Conservation (phyloP, 2,329 filamentous ascomycete species). For the Stagonosporopsis tanaceti region DNA sequence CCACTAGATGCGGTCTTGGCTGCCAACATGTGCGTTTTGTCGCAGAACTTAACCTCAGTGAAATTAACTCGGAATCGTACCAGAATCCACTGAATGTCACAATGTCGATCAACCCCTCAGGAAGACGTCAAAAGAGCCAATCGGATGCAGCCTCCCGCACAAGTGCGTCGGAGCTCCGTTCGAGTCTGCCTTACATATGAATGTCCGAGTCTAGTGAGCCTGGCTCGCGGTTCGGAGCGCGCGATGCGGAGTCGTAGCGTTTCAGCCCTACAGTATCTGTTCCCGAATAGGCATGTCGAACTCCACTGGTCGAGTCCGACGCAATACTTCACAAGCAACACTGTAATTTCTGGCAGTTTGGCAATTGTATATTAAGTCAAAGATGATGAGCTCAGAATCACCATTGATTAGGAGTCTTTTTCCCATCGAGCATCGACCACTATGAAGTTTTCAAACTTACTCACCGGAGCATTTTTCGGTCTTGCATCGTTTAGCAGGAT, state of each 20-base stretch:
- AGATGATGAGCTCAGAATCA: not conserved
- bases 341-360: not conserved
- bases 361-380: not conserved
- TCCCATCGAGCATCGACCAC: not conserved
- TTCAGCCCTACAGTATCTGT: slow-evolving; percentile 14
- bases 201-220: not conserved
- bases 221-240: slow-evolving; percentile 12
- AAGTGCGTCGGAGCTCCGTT: not conserved
- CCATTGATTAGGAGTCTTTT: not conserved
- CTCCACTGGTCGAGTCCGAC: not conserved
- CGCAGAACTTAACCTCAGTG: no score
- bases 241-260: slow-evolving; percentile 18
- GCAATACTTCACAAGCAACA: not conserved
- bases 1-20: no score
- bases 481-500: slow-evolving; percentile 8
- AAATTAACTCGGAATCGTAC: no score
- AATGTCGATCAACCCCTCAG: no score
- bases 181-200: not conserved
- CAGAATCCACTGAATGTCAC: no score
- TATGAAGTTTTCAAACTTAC: slow-evolving; percentile 6
- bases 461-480: slow-evolving; percentile 6
- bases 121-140: no score
- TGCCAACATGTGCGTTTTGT: no score
- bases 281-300: slow-evolving; percentile 13
- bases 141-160: no score